Base-by-base conservation (phyloP, 2,329 filamentous ascomycete genomes). In the Onygenales sp. region DNA sequence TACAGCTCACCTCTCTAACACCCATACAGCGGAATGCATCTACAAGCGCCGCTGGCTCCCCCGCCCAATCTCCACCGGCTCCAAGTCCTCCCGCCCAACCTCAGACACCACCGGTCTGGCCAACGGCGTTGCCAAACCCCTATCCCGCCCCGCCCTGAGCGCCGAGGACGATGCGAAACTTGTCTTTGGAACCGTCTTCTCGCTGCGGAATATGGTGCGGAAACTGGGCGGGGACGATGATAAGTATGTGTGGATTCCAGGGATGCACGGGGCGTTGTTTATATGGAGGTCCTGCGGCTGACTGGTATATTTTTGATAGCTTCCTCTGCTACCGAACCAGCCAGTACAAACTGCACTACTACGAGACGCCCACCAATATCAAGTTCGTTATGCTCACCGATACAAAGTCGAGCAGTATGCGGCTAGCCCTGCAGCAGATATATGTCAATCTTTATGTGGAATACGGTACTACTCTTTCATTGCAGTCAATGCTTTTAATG, bases 401-500 rank as follows among this genome's bases (percentile, higher is more conserved):
- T 72, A 88, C 87, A 39, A 86, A 83, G 60, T 87, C 89, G 54
- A 81, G 87, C 60, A 96, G 90, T 71, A 92, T 98, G 83, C 83
- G 91, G 44, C 89, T 94, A 63, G 92, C 95, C 21, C 74, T 98
- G 64, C 91, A 98, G 69, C 93, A 98, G 78, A 96, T 98, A 58
- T 98, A 96, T 71, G 94, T 96, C 55, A 97, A 95, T 69, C 81
- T 97, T 27, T 98, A 93, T 75, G 92, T 98, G 14, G 93, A 98
- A 75, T 98, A 93, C 64, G 86, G 87, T 27, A 43, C 5, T 21
- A 10, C 14, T 31, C 5, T 21, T 2, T 17, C 8, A 38, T n/a
- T 17, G 13, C 17, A 17, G 17, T 17, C 17, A 27, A 27, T 49
- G 31, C 27, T 33, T 31, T 47, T n/a, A 36, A 38, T 27, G 21